Evolutionary conservation across 257 asterid species (phyloP), one percentile per base, ranked within the genome.

Genomic region (Rhazya stricta): DNA sequence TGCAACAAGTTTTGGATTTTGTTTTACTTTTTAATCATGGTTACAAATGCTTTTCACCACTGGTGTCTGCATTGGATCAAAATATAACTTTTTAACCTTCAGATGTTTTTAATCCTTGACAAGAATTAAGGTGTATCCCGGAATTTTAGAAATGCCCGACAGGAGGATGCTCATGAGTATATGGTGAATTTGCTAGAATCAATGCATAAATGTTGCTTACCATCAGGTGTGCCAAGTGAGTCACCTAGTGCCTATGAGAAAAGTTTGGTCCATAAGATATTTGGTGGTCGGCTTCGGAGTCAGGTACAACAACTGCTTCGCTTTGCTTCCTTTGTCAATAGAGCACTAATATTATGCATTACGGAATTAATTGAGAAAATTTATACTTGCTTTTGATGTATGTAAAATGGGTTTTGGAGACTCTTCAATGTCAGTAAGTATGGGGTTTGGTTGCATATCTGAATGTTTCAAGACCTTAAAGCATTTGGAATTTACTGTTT

Each of bases 81-180:
- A 48, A 50, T 19, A 46, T 18, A n/a, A 15, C 27, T 36, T 39
- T 36, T 50, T 72, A 39, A 27, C 27, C 41, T 41, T 41, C 18
- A 25, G 43, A 43, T 39, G 27, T 63, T 63, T 70, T 79, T 76
- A 74, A 78, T 82, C 88, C 89, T 93, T 93, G 63, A 91, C 69
- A 68, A 74, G 51, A 45, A 50, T 42, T 74, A 84, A 91, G 98
- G 97, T 83, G 88, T 94, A 89, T 92, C 98, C 16, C 88, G 99
- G 69, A 94, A 75, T 85, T 94, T 94, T 79, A 86, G 99, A 69
- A 94, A 85, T 83, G 86, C 96, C 13, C 87, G 97, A 77, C 99
- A 94, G 85, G 99, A 94, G 85, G 99, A 94, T 82, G 99, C 99
- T 15, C 99, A 94, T 60, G 99, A 94, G 79, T 94, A 94, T 82